Evolutionary conservation across 768 basidiomycete species (phyloP).

Genomic region (Suillus ampliporus): DNA sequence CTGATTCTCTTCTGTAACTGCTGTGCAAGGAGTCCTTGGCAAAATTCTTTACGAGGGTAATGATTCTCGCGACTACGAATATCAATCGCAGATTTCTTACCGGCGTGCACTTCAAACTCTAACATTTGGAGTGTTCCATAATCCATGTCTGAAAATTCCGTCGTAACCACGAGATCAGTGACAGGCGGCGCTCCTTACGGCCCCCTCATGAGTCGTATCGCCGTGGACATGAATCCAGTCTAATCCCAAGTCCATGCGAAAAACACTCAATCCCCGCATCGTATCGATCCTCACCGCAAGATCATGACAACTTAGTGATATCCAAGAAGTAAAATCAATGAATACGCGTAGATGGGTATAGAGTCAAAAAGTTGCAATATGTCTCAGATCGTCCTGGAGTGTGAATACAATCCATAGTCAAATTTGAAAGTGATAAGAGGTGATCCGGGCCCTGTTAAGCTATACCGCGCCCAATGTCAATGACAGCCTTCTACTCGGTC

Average conservation of each 20-base stretch:
- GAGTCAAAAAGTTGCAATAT: too few relatives aligned
- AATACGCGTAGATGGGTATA: neutral
- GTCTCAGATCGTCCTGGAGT: too few relatives aligned
- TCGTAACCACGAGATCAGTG: constrained; percentile 8
- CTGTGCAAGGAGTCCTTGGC: constrained; percentile 7
- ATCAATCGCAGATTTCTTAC: constrained; percentile 8
- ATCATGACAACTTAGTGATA: neutral
- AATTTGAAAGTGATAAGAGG: neutral
- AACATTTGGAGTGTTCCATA: constrained; percentile 6
- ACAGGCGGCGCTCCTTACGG: constrained; percentile 8
- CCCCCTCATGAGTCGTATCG: neutral
- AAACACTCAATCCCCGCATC: constrained; percentile 3
- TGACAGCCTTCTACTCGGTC: constrained; percentile 24
- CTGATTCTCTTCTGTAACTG: constrained; percentile 12
- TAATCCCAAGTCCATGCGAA: neutral
- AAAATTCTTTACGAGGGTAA: constrained; percentile 2
- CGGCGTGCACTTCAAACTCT: constrained; percentile 11
- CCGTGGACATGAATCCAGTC: constrained; percentile 5
- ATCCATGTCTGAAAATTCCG: constrained; percentile 9
- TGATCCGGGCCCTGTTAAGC: neutral
- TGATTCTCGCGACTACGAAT: constrained; percentile 3
- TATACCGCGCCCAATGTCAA: neutral
- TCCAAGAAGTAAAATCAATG: neutral
- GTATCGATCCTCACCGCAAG: neutral
- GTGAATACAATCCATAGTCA: too few relatives aligned